A percentile compares a stretch with the other conserved stretches of the same genome.
Conservation (phyloP, 495 filamentous ascomycete species). For the Talaromyces proteolyticus region DNA sequence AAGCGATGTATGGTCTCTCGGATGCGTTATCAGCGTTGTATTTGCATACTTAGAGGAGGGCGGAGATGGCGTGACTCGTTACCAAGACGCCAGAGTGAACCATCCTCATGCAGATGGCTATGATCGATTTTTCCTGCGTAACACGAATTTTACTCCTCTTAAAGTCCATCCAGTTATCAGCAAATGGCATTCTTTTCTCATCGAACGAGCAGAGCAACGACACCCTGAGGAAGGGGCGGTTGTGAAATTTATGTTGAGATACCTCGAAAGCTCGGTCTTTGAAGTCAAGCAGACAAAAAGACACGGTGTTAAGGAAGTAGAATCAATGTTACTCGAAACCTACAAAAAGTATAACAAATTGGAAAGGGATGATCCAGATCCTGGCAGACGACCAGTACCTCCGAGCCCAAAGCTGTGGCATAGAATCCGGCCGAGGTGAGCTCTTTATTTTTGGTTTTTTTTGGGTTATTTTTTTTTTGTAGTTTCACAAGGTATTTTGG, state of each 20-base stretch:
- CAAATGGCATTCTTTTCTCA: conserved; percentile 17
- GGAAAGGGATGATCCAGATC: neutral
- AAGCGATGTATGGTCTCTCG: conserved; percentile 32
- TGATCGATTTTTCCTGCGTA: conserved; percentile 23
- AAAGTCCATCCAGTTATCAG: conserved; percentile 19
- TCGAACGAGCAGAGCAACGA: conserved; percentile 13
- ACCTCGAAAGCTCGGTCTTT: conserved; percentile 10
- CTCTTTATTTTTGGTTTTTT: too few species aligned
- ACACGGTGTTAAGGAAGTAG: conserved; percentile 1
- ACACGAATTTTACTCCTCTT: conserved; percentile 4
- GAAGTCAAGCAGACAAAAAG: neutral
- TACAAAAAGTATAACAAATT: conserved; percentile 3
- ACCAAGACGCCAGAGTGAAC: conserved; percentile 12
- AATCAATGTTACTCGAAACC: neutral
- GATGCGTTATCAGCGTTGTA: conserved; percentile 27
- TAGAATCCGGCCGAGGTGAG: neutral
- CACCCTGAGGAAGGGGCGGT: conserved; percentile 13
- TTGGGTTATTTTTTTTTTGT: too few species aligned
- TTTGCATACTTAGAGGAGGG: conserved; percentile 26
- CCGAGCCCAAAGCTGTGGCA: too few species aligned
- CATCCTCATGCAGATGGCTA: conserved; percentile 12
- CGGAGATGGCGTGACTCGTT: conserved; percentile 17
- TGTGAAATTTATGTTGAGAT: conserved; percentile 9
- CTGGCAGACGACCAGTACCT: neutral
- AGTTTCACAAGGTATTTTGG: too few species aligned